A percentile compares a stretch with the other conserved stretches of the same genome.
Evolutionary conservation across 768 basidiomycete genomes (phyloP).

Genomic region (Suillus ampliporus): DNA sequence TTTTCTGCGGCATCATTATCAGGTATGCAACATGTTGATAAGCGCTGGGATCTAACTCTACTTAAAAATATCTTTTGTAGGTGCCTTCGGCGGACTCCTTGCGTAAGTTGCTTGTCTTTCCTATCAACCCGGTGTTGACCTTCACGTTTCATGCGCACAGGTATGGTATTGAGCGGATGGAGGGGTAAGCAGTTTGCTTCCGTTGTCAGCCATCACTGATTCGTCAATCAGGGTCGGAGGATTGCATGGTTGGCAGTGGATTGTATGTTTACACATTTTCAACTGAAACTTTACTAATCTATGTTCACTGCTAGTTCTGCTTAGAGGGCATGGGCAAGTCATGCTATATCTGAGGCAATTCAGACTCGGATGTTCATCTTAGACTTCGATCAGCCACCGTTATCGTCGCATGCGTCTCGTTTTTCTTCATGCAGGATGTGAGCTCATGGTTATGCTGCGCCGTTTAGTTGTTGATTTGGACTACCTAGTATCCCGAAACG

Average conservation of each 20-base stretch:
- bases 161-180: constrained; percentile 40
- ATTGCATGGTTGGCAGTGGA: constrained; percentile 45
- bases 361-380: background rate
- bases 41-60: background rate
- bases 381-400: constrained; percentile 25
- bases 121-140: background rate
- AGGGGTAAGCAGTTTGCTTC: constrained; percentile 39
- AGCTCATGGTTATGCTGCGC: constrained; percentile 15
- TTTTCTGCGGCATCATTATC: constrained; percentile 65
- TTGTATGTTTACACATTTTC: constrained; percentile 28
- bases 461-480: background rate
- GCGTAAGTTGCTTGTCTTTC: constrained; percentile 40
- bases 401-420: constrained; percentile 31
- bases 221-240: constrained; percentile 22
- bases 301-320: constrained; percentile 32
- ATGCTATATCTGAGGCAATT: background rate
- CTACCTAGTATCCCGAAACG: constrained; percentile 57
- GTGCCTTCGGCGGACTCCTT: constrained; percentile 53
- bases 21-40: constrained; percentile 31
- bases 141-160: constrained; percentile 21
- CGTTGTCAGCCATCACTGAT: background rate
- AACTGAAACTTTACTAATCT: background rate
- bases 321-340: constrained; percentile 34
- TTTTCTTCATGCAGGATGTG: constrained; percentile 61
- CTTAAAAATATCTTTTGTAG: constrained; percentile 16